Base-by-base conservation (phyloP, 495 filamentous ascomycete species). In the Neurospora tetrasperma region DNA sequence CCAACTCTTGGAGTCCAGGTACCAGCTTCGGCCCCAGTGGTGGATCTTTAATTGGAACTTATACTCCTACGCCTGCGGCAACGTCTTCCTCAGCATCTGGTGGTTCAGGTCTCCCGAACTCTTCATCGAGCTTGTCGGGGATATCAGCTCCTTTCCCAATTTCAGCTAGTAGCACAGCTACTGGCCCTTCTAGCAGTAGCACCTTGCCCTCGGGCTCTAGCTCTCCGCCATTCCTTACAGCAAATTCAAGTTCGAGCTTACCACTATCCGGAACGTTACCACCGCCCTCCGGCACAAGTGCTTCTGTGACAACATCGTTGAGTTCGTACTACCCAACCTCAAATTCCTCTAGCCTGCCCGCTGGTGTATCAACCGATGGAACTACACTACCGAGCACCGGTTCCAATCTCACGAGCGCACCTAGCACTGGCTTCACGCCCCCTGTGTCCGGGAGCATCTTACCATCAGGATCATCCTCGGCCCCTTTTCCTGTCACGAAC, bases 401-500 rank as follows among this genome's bases (percentile, higher is more conserved):
- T 4, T 23, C 54, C 54, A 46, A 20, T 69, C n/a, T 41, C 27
- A 35, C 59, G n/a, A 69, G 14, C 40, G 68, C 46, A 38, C 11
- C 9, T 31, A 23, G 35, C 20, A 35, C 35, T 46, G 44, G 70
- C 23, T 20, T 23, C 14, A 43, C 70, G n/a, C 23, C 73, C 39
- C 44, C 27, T 40, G 31, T 66, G 20, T 42, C 10, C 27, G 69
- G 40, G 9, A 62, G 38, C n/a, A 66, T 71, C 4, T 4, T 46
- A 38, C 31, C 59, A 31, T 27, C 71, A 12, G 40, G 42, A 44
- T 66, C 48, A 23, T 62, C 59, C 11, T 71, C 75, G 39, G 43
- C 66, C 31, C 74, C 75, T 12, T 77, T 75, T 59, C 72, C 77
- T 6, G 54, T 77, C 0, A 73, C 71, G 23, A 81, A 79, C 70